Evolutionary conservation across 2,329 filamentous ascomycete species (phyloP).

Genomic region (Plectosphaerella sp.): DNA sequence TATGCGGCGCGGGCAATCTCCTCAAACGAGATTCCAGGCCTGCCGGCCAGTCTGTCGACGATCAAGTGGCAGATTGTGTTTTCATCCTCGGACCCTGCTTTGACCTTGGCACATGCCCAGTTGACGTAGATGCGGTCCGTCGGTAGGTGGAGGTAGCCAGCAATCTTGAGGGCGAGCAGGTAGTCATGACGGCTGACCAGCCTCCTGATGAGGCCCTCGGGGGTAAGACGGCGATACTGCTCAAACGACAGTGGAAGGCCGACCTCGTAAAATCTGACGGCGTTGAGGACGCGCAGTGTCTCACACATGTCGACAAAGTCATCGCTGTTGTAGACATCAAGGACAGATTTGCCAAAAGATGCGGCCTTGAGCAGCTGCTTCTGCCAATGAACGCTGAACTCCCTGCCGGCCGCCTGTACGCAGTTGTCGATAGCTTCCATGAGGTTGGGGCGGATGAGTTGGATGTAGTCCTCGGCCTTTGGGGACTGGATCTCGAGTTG

Average conservation of each 20-base stretch:
- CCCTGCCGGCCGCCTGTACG: conserved; percentile 87
- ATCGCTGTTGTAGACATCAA: conserved; percentile 96
- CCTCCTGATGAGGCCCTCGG: conserved; percentile 80
- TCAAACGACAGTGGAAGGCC: conserved; percentile 89
- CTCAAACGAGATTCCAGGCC: conserved; percentile 92
- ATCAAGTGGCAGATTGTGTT: conserved; percentile 82
- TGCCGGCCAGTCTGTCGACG: conserved; percentile 80
- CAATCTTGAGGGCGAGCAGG: conserved; percentile 81
- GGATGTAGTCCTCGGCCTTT: conserved; percentile 96
- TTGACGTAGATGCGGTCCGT: conserved; percentile 91
- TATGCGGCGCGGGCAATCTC: conserved; percentile 89
- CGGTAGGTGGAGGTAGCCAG: conserved; percentile 79
- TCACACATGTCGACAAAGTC: conserved; percentile 99
- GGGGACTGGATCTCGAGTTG: conserved; percentile 91
- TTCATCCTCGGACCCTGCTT: conserved; percentile 78
- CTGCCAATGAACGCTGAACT: conserved; percentile 88
- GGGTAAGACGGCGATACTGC: conserved; percentile 86
- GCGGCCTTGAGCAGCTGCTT: conserved; percentile 94
- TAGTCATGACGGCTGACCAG: conserved; percentile 89
- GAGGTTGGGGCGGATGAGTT: conserved; percentile 81
- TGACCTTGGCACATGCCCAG: conserved; percentile 94
- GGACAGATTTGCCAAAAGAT: conserved; percentile 94
- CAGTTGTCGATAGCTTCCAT: conserved; percentile 93
- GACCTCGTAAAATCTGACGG: conserved; percentile 85
- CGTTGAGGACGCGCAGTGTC: conserved; percentile 85